Percentiles rank a stretch among this genome's conserved stretches.
phyloP scores from a whole-genome alignment of 768 basidiomycete species.

The Xerocomellus chrysenteron region DNA sequence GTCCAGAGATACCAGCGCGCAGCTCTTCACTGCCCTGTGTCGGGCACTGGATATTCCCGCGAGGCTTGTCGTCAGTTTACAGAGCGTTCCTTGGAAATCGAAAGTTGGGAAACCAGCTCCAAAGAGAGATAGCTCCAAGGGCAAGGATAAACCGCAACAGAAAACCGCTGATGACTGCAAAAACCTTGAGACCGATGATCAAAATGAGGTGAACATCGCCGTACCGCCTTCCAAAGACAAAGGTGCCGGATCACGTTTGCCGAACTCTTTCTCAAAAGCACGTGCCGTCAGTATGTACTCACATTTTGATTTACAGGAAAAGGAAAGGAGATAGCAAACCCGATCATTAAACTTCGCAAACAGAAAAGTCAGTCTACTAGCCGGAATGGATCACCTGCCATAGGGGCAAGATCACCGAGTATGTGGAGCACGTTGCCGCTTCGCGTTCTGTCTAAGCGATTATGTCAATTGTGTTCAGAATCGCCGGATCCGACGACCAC shows the following conservation, averaged over 20 bases:
- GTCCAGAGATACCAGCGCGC: conserved; percentile 82
- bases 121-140: conserved; percentile 41
- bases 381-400: conserved; percentile 33
- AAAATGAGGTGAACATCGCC: conserved; percentile 38
- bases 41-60: conserved; percentile 85
- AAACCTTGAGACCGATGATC: conserved; percentile 33
- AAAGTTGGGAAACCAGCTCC: conserved; percentile 49
- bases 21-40: conserved; percentile 89
- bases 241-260: conserved; percentile 20
- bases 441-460: conserved; percentile 20
- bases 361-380: conserved; percentile 48
- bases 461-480: conserved; percentile 25
- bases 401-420: conserved; percentile 18
- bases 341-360: conserved; percentile 59
- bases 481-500: conserved; percentile 53
- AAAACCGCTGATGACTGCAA: conserved; percentile 18
- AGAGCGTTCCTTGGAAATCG: conserved; percentile 89
- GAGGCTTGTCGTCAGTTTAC: conserved; percentile 84
- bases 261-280: neutral
- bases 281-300: conserved; percentile 5
- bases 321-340: conserved; percentile 55
- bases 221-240: conserved; percentile 35
- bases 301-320: conserved; percentile 40
- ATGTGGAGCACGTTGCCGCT: conserved; percentile 9
- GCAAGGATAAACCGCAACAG: conserved; percentile 34